Conservation (phyloP, 2,329 filamentous ascomycete species). For the Trematosphaeria pertusa region DNA sequence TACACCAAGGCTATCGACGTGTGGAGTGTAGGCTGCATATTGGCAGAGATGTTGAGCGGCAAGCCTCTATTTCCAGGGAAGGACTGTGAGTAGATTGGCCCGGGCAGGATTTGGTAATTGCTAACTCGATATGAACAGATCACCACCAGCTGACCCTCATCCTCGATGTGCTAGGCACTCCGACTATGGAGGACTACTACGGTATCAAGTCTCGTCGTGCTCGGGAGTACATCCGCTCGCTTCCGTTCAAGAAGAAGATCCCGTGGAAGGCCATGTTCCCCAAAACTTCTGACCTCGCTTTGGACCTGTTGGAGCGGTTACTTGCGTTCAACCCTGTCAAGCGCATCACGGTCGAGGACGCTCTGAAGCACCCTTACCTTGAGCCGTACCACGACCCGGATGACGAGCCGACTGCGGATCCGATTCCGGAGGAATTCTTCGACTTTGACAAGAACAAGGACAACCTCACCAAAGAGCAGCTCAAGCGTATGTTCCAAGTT, state of each 20-base stretch:
- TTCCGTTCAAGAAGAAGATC: conserved; percentile 99
- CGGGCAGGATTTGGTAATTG: neutral
- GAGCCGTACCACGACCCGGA: conserved; percentile 99
- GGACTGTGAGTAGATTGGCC: conserved; percentile 73
- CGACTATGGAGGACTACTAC: conserved; percentile 99
- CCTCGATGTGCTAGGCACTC: conserved; percentile 94
- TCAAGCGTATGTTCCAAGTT: conserved; percentile 71
- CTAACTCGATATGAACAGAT: conserved; percentile 61
- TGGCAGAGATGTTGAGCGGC: conserved; percentile 98
- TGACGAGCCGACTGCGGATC: conserved; percentile 94
- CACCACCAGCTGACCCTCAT: conserved; percentile 98
- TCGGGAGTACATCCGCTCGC: conserved; percentile 95
- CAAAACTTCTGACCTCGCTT: conserved; percentile 95
- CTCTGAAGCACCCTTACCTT: conserved; percentile 95
- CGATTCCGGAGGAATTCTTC: conserved; percentile 98
- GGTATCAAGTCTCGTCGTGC: conserved; percentile 98
- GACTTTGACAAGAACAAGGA: conserved; percentile 99
- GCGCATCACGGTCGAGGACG: conserved; percentile 97
- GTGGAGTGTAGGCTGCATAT: conserved; percentile 97
- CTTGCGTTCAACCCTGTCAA: conserved; percentile 98
- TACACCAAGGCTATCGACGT: conserved; percentile 99
- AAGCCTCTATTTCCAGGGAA: conserved; percentile 98
- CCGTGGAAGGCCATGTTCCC: conserved; percentile 97
- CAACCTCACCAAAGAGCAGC: conserved; percentile 94
- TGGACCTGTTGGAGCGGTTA: conserved; percentile 93